A percentile compares a stretch with the other conserved stretches of the same genome.
Evolutionary conservation across 176 grass and related monocot species (phyloP).

Genomic region (Bonia amplexicaulis): DNA sequence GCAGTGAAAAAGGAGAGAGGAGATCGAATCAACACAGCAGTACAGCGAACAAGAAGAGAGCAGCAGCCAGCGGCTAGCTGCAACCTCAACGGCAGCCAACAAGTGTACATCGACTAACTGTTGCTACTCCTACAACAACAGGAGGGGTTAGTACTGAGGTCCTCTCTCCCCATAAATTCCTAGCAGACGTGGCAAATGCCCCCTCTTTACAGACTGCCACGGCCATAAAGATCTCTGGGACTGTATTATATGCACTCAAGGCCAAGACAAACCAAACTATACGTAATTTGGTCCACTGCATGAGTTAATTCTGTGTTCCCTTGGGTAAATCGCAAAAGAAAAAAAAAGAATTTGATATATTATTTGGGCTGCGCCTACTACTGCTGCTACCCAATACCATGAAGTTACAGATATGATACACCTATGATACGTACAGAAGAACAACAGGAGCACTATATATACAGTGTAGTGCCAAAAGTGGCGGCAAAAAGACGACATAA

Average conservation of each 20-base stretch:
- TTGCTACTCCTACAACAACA: constrained; percentile 40
- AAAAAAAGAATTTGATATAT: background rate
- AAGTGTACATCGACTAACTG: constrained; percentile 39
- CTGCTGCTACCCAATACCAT: background rate
- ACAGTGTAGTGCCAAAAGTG: constrained; percentile 3
- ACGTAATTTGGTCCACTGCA: constrained; percentile 42
- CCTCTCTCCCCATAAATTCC: constrained; percentile 48
- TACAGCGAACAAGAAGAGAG: constrained; percentile 15
- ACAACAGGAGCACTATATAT: background rate
- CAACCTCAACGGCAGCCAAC: constrained; percentile 11
- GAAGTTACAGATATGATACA: constrained; percentile 4
- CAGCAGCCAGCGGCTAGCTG: constrained; percentile 3
- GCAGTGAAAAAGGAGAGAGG: constrained; percentile 28
- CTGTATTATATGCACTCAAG: constrained; percentile 28
- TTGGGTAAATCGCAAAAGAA: background rate
- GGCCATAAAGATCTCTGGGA: constrained; percentile 53
- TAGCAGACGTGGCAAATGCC: constrained; percentile 37
- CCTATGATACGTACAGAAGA: constrained; percentile 12
- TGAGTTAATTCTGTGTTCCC: constrained; percentile 36
- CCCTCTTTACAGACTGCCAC: constrained; percentile 63
- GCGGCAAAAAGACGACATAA: background rate
- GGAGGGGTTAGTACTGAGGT: constrained; percentile 40
- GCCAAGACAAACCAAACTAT: constrained; percentile 52
- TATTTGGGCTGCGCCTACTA: constrained; percentile 19
- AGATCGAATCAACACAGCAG: constrained; percentile 31